Percentiles rank a stretch among this genome's conserved stretches.
phyloP scores from a whole-genome alignment of 2,329 filamentous ascomycete genomes.

The Sphaerostilbella broomeana region DNA sequence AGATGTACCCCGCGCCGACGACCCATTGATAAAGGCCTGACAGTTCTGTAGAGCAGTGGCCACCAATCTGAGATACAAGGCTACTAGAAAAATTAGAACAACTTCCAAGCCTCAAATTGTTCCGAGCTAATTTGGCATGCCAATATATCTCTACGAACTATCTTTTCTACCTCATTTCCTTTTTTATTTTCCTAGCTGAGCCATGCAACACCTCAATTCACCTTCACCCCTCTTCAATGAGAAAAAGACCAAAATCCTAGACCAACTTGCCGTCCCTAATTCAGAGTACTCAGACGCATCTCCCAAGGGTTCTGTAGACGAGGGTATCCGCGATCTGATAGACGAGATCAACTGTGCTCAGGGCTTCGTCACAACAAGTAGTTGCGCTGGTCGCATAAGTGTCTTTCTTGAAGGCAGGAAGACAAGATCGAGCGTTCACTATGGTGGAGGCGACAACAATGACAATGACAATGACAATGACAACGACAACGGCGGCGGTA shows the following conservation, averaged over 20 bases:
- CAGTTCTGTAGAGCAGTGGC: background rate
- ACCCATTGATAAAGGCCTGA: constrained; percentile 7
- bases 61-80: background rate
- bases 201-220: background rate
- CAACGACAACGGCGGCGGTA: constrained; percentile 4
- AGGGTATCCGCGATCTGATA: constrained; percentile 69
- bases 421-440: constrained; percentile 11
- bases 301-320: constrained; percentile 83
- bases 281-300: constrained; percentile 74
- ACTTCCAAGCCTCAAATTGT: too few relatives aligned
- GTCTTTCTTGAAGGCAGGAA: constrained; percentile 79
- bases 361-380: constrained; percentile 85
- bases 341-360: constrained; percentile 66
- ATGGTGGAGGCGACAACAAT: too few relatives aligned
- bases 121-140: too few relatives aligned
- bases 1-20: constrained; percentile 4
- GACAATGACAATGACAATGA: constrained; percentile 13
- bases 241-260: constrained; percentile 65
- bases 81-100: background rate
- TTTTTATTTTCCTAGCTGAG: background rate
- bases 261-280: constrained; percentile 60
- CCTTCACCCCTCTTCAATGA: constrained; percentile 1
- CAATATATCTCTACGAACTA: too few relatives aligned
- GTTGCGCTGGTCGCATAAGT: constrained; percentile 80
- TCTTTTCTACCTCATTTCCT: background rate